Evolutionary conservation across 805 yeast genomes (phyloP), one percentile per base, ranked within the genome.

Genomic region (Candida pini): DNA sequence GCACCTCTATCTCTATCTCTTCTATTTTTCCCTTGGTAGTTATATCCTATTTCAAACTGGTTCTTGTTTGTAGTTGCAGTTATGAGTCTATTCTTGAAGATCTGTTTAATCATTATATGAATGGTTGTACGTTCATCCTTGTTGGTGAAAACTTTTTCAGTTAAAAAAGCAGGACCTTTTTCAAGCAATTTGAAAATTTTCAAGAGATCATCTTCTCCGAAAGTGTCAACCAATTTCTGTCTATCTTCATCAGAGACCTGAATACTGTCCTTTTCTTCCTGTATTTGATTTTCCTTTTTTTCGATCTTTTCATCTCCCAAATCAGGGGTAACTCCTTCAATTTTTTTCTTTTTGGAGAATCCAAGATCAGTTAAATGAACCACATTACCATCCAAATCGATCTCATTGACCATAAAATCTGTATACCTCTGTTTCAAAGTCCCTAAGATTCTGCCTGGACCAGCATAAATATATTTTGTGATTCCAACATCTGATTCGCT

Each of bases 371-470:
- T 55, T 41, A 92, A 66, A 55, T 80, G 89, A 9, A 89, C 72
- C 2, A 88, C 95, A 2, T 73, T 60, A 1, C 85, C 94, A 16
- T 73, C 62, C 20, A 61, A 47, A 40, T 69, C 81, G 37, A 92
- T 81, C 58, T 92, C 99, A 58, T 88, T 86, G 29, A 92, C 99
- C 53, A 86, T 70, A 56, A 92, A 92, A 56, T 92, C 99, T 9
- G 95, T 81, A 60, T 88, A 89, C 41, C 96, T 68, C 53, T 85
- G 95, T 58, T 92, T 92, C 48, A 92, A 66, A 10, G 72, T 69
- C 3, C 97, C 98, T 13, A 58, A 56, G 44, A 92, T 86, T 3
- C 96, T 95, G 8, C 66, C 58, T 18, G 66, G 48, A 4, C 63
- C 68, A 2, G 66, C 54, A 31, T 76, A 74, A 23, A 87, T 60